These are phyloP conservation scores for Xylaria sp. DNA, from an alignment of 2,329 filamentous ascomycete genomes.

Conservation along the genomic window DNA sequence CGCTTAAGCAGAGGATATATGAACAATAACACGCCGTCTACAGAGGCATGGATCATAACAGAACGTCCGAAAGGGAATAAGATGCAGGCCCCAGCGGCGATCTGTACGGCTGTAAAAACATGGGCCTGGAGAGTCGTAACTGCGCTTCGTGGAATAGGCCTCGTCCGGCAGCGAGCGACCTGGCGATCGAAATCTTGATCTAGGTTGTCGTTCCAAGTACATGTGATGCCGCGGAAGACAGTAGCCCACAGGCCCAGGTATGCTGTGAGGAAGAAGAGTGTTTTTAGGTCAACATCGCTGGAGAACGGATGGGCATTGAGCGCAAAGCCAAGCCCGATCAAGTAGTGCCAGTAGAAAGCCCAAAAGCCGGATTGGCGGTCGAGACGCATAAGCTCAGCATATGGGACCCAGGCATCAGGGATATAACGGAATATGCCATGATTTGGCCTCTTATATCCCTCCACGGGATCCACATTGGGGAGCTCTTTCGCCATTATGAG, in stretches of 20 bases:
- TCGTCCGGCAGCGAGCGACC: constrained; percentile 60
- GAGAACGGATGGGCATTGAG: constrained; percentile 19
- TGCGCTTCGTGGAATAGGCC: constrained; percentile 62
- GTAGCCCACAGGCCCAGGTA: constrained; percentile 48
- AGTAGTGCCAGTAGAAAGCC: constrained; percentile 63
- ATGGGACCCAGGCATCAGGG: not conserved
- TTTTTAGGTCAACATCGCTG: not conserved
- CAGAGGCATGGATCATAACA: constrained; percentile 25
- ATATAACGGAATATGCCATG: not conserved
- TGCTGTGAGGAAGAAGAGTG: not conserved
- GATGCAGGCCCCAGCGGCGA: constrained; percentile 44
- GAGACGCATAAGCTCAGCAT: constrained; percentile 56
- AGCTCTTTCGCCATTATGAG: too few relatives aligned
- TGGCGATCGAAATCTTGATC: constrained; percentile 64
- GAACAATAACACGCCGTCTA: constrained; percentile 52
- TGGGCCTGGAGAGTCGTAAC: constrained; percentile 48
- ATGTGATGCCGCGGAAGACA: constrained; percentile 62
- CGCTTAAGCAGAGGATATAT: constrained; percentile 63
- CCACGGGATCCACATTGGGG: not conserved
- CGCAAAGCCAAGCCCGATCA: constrained; percentile 51
- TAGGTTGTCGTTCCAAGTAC: constrained; percentile 66
- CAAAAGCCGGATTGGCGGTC: constrained; percentile 63
- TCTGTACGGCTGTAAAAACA: constrained; percentile 57
- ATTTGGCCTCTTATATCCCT: not conserved
- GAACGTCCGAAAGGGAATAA: not conserved